A percentile compares a stretch with the other conserved stretches of the same genome.
These are phyloP conservation scores for Camillea tinctor DNA, from an alignment of 2,329 filamentous ascomycete genomes.

Conservation along the genomic window DNA sequence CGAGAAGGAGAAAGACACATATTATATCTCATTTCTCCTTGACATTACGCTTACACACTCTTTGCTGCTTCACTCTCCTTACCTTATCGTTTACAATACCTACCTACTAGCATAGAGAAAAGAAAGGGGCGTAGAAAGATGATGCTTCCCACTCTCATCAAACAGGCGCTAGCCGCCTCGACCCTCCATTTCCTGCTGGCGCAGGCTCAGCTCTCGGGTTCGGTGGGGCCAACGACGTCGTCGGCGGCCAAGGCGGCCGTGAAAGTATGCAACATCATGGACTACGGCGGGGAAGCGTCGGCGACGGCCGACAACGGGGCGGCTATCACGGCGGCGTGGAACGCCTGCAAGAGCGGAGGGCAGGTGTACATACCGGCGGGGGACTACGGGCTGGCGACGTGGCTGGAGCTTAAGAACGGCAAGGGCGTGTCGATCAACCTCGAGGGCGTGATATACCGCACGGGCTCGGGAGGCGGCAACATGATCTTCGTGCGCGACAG, in stretches of 20 bases:
- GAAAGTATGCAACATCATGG: constrained; percentile 46
- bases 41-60: too few species aligned
- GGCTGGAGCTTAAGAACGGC: constrained; percentile 11
- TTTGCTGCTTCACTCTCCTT: too few species aligned
- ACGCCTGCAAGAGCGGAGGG: constrained; percentile 46
- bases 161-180: too few species aligned
- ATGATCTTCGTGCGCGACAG: constrained; percentile 17
- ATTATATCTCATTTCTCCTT: too few species aligned
- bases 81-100: too few species aligned
- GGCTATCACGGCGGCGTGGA: constrained; percentile 28
- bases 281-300: constrained; percentile 49
- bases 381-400: constrained; percentile 17
- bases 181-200: neutral
- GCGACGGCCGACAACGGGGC: constrained; percentile 42
- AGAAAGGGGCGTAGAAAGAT: too few species aligned
- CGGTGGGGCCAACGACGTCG: constrained; percentile 44
- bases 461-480: constrained; percentile 16
- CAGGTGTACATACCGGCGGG: constrained; percentile 28
- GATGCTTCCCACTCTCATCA: too few species aligned
- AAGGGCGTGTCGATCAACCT: constrained; percentile 34
- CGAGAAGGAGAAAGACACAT: too few species aligned
- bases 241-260: constrained; percentile 26
- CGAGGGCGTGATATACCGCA: constrained; percentile 34
- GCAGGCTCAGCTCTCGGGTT: constrained; percentile 39
- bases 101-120: too few species aligned